Conservation (phyloP, 1,284 basidiomycete species). For the Serendipita sp. region DNA sequence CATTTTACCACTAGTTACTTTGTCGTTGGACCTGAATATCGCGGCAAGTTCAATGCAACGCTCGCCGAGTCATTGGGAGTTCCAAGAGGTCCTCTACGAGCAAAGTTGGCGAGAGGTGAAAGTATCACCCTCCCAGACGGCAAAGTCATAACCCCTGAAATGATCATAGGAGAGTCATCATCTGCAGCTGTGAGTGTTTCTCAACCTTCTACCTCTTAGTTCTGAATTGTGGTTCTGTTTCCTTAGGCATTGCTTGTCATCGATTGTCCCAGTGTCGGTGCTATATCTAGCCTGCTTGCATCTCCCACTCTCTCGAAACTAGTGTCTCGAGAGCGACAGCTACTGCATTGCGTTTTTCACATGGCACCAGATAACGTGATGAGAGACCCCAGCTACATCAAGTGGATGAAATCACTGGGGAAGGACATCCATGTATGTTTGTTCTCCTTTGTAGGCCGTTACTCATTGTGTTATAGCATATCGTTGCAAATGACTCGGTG, state of each 20-base stretch:
- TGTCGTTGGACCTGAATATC: conserved; percentile 56
- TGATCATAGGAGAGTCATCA: conserved; percentile 23
- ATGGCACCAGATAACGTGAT: conserved; percentile 52
- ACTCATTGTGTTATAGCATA: conserved; percentile 33
- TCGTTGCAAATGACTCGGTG: conserved; percentile 48
- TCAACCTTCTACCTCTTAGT: conserved; percentile 1
- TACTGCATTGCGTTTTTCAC: conserved; percentile 51
- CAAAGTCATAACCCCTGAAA: conserved; percentile 23
- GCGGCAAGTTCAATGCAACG: conserved; percentile 74
- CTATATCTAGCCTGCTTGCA: conserved; percentile 43
- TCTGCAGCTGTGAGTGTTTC: conserved; percentile 22
- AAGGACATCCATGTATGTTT: conserved; percentile 40
- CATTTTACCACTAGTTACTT: conserved; percentile 39
- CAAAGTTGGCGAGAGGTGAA: conserved; percentile 37
- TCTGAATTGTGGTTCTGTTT: conserved; percentile 13
- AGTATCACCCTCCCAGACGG: conserved; percentile 35
- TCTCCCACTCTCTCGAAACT: conserved; percentile 35
- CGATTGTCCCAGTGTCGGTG: conserved; percentile 43
- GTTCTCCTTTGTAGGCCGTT: not conserved
- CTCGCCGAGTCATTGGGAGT: conserved; percentile 58
- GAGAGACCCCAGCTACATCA: conserved; percentile 50
- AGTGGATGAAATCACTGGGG: conserved; percentile 57
- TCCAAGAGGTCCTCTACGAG: conserved; percentile 37
- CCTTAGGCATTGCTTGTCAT: conserved; percentile 42
- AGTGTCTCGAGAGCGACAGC: conserved; percentile 29